phyloP scores from a whole-genome alignment of 2,329 filamentous ascomycete species.

The Calonectria pteridis region DNA sequence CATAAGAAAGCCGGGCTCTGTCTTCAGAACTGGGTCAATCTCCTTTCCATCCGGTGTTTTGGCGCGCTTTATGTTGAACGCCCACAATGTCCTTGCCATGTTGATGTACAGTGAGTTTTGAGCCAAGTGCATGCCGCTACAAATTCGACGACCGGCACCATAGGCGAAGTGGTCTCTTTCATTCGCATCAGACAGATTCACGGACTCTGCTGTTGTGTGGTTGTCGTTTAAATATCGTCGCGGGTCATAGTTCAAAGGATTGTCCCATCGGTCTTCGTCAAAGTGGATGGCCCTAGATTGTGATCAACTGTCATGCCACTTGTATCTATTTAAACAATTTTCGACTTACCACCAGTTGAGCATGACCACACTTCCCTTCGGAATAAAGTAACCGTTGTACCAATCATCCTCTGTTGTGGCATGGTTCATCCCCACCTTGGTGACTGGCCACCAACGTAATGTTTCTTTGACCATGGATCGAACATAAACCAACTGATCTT shows the following conservation, averaged over 20 bases:
- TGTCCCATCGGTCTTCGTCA: conserved; percentile 23
- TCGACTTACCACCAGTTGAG: conserved; percentile 28
- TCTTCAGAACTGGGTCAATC: conserved; percentile 24
- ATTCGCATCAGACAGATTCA: conserved; percentile 18
- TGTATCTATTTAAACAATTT: too few species aligned
- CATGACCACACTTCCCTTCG: conserved; percentile 31
- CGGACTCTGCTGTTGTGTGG: conserved; percentile 16
- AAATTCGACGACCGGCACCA: conserved; percentile 30
- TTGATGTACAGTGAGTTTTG: conserved; percentile 30
- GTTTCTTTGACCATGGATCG: conserved; percentile 59
- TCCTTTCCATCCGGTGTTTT: conserved; percentile 1
- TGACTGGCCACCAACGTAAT: conserved; percentile 55
- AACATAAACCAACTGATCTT: conserved; percentile 56
- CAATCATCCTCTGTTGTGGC: conserved; percentile 24
- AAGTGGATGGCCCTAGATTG: conserved; percentile 27
- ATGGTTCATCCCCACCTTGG: conserved; percentile 30
- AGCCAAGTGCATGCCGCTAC: conserved; percentile 30
- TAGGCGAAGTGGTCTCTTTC: conserved; percentile 30
- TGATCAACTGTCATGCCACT: neutral
- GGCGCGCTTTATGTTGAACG: conserved; percentile 28
- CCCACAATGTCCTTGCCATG: conserved; percentile 29
- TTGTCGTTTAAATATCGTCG: conserved; percentile 19
- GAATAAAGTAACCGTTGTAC: conserved; percentile 33
- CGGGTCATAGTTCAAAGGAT: conserved; percentile 26
- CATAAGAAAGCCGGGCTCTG: conserved; percentile 28